Evolutionary conservation across 345 rosid genomes (phyloP), one percentile per base, ranked within the genome.

Genomic region (Moricandia moricandioides): DNA sequence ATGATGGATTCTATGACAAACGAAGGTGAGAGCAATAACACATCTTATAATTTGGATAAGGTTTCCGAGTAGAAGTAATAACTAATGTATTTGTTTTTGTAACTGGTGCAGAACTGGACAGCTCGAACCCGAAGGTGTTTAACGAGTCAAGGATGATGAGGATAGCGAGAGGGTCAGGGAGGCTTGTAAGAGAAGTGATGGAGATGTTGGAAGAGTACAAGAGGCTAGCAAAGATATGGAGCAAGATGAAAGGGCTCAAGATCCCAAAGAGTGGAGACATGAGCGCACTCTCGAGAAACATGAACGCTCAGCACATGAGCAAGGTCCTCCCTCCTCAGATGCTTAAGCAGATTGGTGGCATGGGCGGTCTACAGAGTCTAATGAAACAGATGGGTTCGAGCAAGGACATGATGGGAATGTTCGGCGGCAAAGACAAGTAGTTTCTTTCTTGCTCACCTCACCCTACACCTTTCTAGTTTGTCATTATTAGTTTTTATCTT

Each of bases 1-100:
- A 88, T 91, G 93, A 94, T 90, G 97, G 97, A 94, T 81, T 94
- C 97, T 16, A 91, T 94, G 98, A 90, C 97, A 18, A 87, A 91
- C 77, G 93, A 91, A 30, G 82, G 80, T 69, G 8, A 70, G 70
- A 33, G 4, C 13, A 56, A 7, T 8, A 16, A 10, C 11, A 10
- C 17, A 21, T 21, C 12, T 30, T 76, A 3, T 3, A 13, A 5
- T 4, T 27, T 52, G 13, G 30, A 57, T 27, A 8, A 69, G 7
- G 60, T 55, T 11, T 24, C 14, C 14, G 40, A 26, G 56, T 65
- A 55, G 31, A 56, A 31, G 45, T 34, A 17, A n/a, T 56, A 54
- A 68, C 45, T 47, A 17, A n/a, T 56, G 21, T 51, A 4, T 29
- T 29, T 29, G 31, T 29, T 29, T 29, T 29, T 4, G n/a, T 1